phyloP scores from a whole-genome alignment of 1,139 yeast species.

The Ogataea hybrid region DNA sequence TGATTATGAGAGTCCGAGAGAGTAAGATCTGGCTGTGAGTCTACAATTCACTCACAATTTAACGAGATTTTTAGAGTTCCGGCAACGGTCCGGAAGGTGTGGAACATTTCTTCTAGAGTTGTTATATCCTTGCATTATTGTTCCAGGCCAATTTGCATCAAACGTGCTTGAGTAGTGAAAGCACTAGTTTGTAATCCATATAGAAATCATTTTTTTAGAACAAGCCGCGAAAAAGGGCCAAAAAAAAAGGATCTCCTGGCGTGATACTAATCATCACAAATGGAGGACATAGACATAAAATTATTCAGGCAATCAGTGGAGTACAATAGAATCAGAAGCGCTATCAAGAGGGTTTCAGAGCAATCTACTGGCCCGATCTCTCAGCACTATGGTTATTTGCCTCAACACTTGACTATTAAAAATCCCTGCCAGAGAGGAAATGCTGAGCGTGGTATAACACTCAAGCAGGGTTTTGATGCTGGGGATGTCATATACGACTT shows the following conservation, averaged over 20 bases:
- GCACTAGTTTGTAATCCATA: not conserved
- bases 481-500: slow-evolving; percentile 16
- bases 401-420: slow-evolving; percentile 8
- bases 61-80: not conserved
- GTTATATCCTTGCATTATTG: slow-evolving; percentile 1
- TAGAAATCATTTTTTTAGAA: not conserved
- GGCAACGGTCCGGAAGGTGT: not conserved
- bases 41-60: slow-evolving; percentile 9
- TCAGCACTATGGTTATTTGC: slow-evolving; percentile 5
- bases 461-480: not conserved
- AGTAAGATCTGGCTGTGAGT: slow-evolving; percentile 14
- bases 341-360: slow-evolving; percentile 6
- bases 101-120: not conserved
- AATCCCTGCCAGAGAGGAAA: slow-evolving; percentile 13
- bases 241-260: slow-evolving; percentile 2
- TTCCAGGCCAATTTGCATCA: slow-evolving; percentile 7
- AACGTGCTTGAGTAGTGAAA: not conserved
- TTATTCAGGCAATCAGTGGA: slow-evolving; percentile 5
- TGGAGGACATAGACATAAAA: not conserved
- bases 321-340: slow-evolving; percentile 5
- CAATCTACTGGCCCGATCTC: slow-evolving; percentile 4
- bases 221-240: not conserved
- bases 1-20: slow-evolving; percentile 5
- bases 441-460: slow-evolving; percentile 17
- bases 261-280: not conserved